Evolutionary conservation across 176 grass and related monocot species (phyloP).

Genomic region (Canna indica): DNA sequence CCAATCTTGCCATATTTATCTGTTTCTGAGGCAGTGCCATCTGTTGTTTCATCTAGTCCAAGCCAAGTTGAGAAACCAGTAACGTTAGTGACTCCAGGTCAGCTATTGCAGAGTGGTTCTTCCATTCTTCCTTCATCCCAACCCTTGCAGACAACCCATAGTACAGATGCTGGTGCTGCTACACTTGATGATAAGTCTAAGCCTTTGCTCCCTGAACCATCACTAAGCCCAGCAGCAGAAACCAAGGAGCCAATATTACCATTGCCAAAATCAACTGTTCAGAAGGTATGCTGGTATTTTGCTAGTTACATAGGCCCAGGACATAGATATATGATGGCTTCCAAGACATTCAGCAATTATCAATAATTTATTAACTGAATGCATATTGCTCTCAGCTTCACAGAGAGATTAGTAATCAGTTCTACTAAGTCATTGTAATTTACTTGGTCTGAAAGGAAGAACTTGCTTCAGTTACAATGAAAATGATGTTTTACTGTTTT

Average conservation of each 20-base stretch:
- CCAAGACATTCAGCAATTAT: too few species aligned
- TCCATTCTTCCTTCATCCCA: constrained; percentile 44
- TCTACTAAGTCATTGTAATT: too few species aligned
- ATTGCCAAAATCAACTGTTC: constrained; percentile 46
- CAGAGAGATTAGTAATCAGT: too few species aligned
- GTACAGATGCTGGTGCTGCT: constrained; percentile 29
- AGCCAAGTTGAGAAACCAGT: constrained; percentile 37
- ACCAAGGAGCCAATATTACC: constrained; percentile 73
- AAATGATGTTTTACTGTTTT: too few species aligned
- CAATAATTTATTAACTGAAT: too few species aligned
- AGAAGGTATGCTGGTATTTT: constrained; percentile 33
- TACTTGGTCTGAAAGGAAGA: too few species aligned
- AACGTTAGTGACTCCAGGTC: constrained; percentile 38
- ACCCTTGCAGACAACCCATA: constrained; percentile 33
- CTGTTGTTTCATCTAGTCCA: constrained; percentile 34
- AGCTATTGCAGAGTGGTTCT: constrained; percentile 44
- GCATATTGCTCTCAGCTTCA: too few species aligned
- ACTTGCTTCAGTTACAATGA: too few species aligned
- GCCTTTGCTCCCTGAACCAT: constrained; percentile 51
- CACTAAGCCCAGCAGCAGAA: constrained; percentile 28
- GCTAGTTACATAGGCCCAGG: neutral
- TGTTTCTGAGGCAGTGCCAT: constrained; percentile 31
- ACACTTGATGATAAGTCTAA: constrained; percentile 31
- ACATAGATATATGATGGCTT: neutral
- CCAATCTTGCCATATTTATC: constrained; percentile 34